Base-by-base conservation (phyloP, 768 basidiomycete species). In the Hydnomerulius pinastri region DNA sequence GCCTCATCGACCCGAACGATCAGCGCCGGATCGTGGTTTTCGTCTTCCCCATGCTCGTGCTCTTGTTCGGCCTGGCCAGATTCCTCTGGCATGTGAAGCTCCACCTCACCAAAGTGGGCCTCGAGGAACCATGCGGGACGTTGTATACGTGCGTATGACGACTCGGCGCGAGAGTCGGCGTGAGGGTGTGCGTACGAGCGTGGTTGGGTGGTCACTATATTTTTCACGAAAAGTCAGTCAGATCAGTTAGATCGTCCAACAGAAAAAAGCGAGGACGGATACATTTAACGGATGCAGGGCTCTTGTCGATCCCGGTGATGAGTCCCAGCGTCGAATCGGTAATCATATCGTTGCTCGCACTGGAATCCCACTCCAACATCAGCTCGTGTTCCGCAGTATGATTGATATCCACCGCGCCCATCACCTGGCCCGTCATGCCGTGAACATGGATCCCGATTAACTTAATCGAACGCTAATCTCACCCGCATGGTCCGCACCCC, bases 321-420 rank as follows among this genome's bases (percentile, higher is more conserved):
- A 99, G 75, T 0, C 95, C 92, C 23, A 98, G 66, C 1, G 92
- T 91, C 4, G 96, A 92, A 68, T 99, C 97, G 6, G 97, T 96
- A 40, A 99, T 90, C 95, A 98, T 98, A 66, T 99, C 97, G 60
- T 92, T 98, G 64, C 91, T 95, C 12, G 92, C 87, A 58, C 87
- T 92, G 1, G 95, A 94, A 46, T 92, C 88, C 97, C 97, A 99
- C 68, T 97, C 94, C 12, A 99, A 73, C 32, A 81, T 90, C 39
- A 96, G 69, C 63, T 95, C 92, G 50, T 89, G 86, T 58, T 90
- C 85, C 30, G 73, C 72, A 3, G 82, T 86, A 20, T 80, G 78
- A 61, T 94, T 95, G 51, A 94, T 82, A 69, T 93, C 89, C 12
- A 98, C 74, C 15, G 87, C 86, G 24, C 90, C 83, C 96, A 98